Percentiles rank a stretch among this genome's conserved stretches.
Conservation (phyloP, 768 basidiomycete species). For the Agrocybe pediades region DNA sequence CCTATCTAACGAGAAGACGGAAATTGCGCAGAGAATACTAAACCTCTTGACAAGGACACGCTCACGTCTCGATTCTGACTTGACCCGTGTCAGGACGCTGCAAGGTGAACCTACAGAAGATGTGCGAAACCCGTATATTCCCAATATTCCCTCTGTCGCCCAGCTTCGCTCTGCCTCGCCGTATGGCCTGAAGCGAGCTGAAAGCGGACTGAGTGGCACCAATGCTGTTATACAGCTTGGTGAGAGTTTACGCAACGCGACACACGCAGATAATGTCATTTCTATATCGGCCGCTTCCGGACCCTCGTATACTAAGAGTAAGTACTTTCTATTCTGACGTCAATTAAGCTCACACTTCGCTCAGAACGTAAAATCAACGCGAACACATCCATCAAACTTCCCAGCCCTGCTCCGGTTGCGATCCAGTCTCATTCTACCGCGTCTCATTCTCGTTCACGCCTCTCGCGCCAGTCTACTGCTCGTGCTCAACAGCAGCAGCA, state of each 20-base stretch:
- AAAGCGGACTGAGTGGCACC: slow-evolving; percentile 14
- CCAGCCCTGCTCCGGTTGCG: slow-evolving; percentile 30
- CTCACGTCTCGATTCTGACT: slow-evolving; percentile 44
- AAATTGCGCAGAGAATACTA: slow-evolving; percentile 40
- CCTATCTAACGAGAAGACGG: slow-evolving; percentile 39
- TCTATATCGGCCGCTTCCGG: slow-evolving; percentile 18
- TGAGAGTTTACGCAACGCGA: slow-evolving; percentile 31
- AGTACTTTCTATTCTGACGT: slow-evolving; percentile 7
- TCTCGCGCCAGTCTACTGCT: slow-evolving; percentile 35
- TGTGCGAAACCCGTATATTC: slow-evolving; percentile 15
- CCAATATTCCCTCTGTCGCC: slow-evolving; percentile 8
- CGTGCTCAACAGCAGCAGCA: slow-evolving; percentile 16
- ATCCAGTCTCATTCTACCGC: slow-evolving; percentile 15
- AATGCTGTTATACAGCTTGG: slow-evolving; percentile 31
- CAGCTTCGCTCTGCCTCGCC: slow-evolving; percentile 17
- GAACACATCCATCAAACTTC: slow-evolving; percentile 38
- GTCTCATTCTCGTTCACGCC: slow-evolving; percentile 33
- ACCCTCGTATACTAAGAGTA: slow-evolving; percentile 33
- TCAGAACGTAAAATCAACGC: slow-evolving; percentile 37
- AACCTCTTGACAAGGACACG: slow-evolving; percentile 40
- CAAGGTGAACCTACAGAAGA: slow-evolving; percentile 36
- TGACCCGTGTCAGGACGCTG: slow-evolving; percentile 37
- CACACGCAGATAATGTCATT: slow-evolving; percentile 8
- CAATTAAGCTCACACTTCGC: background rate
- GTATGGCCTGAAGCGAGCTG: slow-evolving; percentile 18